Conservation (phyloP, 208 protist genomes). For the Ichthyophonus hoferi region DNA sequence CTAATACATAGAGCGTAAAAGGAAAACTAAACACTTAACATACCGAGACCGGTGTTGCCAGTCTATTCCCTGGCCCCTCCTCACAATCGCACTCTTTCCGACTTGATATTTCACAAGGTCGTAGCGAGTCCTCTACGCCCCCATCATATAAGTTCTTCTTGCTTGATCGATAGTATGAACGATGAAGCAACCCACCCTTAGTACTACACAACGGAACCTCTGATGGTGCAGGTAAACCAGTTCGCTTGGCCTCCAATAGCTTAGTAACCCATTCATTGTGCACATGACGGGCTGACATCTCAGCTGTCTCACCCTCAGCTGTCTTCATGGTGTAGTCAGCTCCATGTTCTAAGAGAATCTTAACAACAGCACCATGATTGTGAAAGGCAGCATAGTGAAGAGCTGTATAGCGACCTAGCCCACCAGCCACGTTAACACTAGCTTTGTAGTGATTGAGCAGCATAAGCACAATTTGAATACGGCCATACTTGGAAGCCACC, state of each 20-base stretch:
- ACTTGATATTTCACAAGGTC: too few species aligned
- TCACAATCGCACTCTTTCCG: too few species aligned
- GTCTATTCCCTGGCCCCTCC: too few species aligned
- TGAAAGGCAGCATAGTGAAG: constrained; percentile 26
- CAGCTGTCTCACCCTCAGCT: constrained; percentile 6
- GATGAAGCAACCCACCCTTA: neutral
- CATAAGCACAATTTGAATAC: neutral
- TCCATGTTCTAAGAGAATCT: neutral
- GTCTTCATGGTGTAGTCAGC: neutral
- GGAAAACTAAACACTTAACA: too few species aligned
- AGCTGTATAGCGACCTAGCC: constrained; percentile 7
- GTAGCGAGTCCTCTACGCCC: too few species aligned
- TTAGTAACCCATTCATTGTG: neutral
- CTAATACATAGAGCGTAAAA: too few species aligned
- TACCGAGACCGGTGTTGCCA: too few species aligned
- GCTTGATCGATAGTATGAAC: neutral
- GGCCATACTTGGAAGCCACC: constrained; percentile 18
- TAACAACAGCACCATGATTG: neutral
- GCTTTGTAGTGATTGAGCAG: neutral
- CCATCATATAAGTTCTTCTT: too few species aligned
- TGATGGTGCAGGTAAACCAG: neutral
- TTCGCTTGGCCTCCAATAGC: neutral
- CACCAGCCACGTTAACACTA: neutral
- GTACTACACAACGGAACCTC: neutral
- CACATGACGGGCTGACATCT: neutral